Evolutionary conservation across 202 grass and related monocot genomes (phyloP).

Genomic region (Alloteropsis angusta): DNA sequence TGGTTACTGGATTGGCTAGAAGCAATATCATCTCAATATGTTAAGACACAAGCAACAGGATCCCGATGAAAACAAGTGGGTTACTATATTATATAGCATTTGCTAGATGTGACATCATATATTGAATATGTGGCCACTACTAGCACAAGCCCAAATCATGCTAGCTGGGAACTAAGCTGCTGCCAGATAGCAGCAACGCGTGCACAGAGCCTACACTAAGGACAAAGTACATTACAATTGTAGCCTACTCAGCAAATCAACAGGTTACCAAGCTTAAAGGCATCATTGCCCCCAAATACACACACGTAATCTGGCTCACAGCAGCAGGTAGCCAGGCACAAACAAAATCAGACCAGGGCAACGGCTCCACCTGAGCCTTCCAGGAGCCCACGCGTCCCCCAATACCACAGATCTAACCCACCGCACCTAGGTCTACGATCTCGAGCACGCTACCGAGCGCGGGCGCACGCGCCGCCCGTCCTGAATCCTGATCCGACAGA

Average conservation of each 20-base stretch:
- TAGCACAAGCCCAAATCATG: background rate
- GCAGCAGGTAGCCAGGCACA: background rate
- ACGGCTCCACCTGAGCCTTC: background rate
- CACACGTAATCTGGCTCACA: background rate
- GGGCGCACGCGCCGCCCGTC: background rate
- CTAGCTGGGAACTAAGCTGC: background rate
- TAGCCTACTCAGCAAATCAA: background rate
- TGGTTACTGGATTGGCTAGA: background rate
- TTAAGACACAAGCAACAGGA: background rate
- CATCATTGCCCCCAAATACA: background rate
- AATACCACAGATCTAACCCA: conserved; percentile 35
- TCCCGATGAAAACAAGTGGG: background rate
- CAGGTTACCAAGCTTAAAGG: background rate
- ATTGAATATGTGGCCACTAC: background rate
- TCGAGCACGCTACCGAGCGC: background rate
- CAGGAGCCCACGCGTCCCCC: background rate
- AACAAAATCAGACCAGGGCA: background rate
- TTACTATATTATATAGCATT: background rate
- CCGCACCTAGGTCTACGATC: background rate
- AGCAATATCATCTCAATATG: background rate
- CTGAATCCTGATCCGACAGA: conserved; percentile 18
- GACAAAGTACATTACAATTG: background rate
- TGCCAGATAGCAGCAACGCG: background rate
- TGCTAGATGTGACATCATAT: background rate
- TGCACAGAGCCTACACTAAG: background rate